Conservation (phyloP, 352 stramenopile genomes). For the Globisporangium acanthophoron region DNA sequence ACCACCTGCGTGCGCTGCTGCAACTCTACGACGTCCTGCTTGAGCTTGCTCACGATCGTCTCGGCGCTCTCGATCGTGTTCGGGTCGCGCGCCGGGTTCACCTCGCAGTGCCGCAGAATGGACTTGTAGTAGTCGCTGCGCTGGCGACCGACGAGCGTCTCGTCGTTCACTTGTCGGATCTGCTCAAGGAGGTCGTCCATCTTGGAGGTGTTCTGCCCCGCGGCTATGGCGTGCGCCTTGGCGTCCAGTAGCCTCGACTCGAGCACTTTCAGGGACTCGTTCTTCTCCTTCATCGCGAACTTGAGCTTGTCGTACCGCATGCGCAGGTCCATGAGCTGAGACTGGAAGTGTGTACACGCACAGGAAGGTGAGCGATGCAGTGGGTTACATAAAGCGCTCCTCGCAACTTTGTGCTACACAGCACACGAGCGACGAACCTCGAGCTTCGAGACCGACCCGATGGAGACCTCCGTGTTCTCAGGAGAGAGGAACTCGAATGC, state of each 20-base stretch:
- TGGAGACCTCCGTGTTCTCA: constrained; percentile 40
- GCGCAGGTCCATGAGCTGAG: constrained; percentile 62
- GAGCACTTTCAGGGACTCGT: constrained; percentile 33
- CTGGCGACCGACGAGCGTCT: constrained; percentile 54
- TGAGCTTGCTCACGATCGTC: constrained; percentile 47
- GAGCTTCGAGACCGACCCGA: constrained; percentile 52
- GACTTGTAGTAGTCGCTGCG: constrained; percentile 79
- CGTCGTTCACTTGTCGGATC: constrained; percentile 52
- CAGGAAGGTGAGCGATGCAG: neutral
- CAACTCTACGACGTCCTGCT: constrained; percentile 59
- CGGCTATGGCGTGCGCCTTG: constrained; percentile 32
- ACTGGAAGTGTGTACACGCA: constrained; percentile 9
- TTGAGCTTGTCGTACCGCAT: constrained; percentile 72
- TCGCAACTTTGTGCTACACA: neutral
- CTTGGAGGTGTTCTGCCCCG: constrained; percentile 41
- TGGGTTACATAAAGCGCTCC: too few species aligned
- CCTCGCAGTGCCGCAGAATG: constrained; percentile 74
- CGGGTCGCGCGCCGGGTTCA: constrained; percentile 64
- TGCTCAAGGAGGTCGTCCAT: constrained; percentile 61
- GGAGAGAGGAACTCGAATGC: constrained; percentile 64
- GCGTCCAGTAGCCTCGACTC: constrained; percentile 60
- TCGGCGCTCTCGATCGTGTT: constrained; percentile 77
- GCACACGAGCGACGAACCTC: constrained; percentile 24
- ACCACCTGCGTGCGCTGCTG: constrained; percentile 69
- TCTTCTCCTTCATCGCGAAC: constrained; percentile 54